These are phyloP conservation scores for Pythium brassicae DNA, from an alignment of 352 stramenopile genomes.

Conservation along the genomic window DNA sequence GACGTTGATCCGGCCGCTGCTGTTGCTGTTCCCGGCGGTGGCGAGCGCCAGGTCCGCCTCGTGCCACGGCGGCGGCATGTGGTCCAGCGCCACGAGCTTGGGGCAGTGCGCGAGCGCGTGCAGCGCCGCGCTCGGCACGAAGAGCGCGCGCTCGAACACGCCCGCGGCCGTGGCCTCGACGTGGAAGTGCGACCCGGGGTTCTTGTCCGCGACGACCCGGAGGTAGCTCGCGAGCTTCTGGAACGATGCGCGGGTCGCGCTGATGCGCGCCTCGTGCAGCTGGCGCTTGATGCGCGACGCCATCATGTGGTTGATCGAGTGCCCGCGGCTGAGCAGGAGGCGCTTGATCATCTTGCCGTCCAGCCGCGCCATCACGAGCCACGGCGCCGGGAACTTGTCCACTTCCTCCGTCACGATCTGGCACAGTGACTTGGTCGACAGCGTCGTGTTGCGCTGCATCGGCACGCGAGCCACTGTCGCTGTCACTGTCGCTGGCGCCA, in stretches of 20 bases:
- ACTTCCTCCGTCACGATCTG: slow-evolving; percentile 72
- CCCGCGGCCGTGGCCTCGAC: slow-evolving; percentile 48
- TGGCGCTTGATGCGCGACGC: slow-evolving; percentile 74
- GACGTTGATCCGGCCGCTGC: slow-evolving; percentile 29
- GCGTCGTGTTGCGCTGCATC: slow-evolving; percentile 70
- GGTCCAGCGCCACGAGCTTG: slow-evolving; percentile 60
- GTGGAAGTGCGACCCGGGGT: slow-evolving; percentile 46
- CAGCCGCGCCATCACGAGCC: slow-evolving; percentile 61
- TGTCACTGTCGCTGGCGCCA: not conserved
- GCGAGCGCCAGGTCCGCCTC: slow-evolving; percentile 25
- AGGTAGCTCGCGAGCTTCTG: slow-evolving; percentile 65
- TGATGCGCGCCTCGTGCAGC: slow-evolving; percentile 53
- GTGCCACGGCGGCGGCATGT: slow-evolving; percentile 39
- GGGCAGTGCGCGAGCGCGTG: slow-evolving; percentile 52
- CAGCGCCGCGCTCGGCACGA: slow-evolving; percentile 50
- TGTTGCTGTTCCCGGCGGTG: too few relatives aligned
- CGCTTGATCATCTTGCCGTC: slow-evolving; percentile 71
- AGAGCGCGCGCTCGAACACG: slow-evolving; percentile 58
- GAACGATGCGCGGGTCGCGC: slow-evolving; percentile 58
- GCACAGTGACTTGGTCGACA: slow-evolving; percentile 74
- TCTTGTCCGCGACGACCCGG: slow-evolving; percentile 60
- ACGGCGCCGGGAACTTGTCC: slow-evolving; percentile 50
- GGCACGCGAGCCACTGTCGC: slow-evolving; percentile 9
- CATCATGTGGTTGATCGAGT: slow-evolving; percentile 84
- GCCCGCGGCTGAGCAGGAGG: slow-evolving; percentile 61